These are phyloP conservation scores for Trichosporon inkin DNA, from an alignment of 1,284 basidiomycete genomes.

Conservation along the genomic window DNA sequence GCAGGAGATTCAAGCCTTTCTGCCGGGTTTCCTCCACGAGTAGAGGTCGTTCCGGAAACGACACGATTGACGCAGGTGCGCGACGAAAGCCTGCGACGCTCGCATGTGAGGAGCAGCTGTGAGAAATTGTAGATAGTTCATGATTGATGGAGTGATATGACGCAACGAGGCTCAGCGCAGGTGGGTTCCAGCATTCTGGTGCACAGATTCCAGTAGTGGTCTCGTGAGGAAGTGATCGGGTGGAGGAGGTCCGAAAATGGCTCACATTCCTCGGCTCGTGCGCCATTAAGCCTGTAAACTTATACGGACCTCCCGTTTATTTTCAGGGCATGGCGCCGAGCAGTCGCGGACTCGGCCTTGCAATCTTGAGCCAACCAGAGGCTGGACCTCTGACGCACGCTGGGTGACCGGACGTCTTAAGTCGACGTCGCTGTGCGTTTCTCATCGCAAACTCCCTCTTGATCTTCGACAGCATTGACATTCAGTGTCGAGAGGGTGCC, in stretches of 20 bases:
- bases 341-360: background rate
- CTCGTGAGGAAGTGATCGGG: slow-evolving; percentile 5
- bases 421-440: background rate
- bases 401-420: background rate
- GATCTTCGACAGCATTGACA: background rate
- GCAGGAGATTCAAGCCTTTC: too few species aligned
- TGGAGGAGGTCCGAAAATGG: slow-evolving; percentile 3
- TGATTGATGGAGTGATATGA: too few species aligned
- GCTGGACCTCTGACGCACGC: background rate
- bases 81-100: too few species aligned
- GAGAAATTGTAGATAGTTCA: too few species aligned
- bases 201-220: background rate
- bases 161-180: too few species aligned
- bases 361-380: background rate
- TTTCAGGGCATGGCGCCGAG: background rate
- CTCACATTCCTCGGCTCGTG: background rate
- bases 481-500: background rate
- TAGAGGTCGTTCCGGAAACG: too few species aligned
- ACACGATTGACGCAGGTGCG: too few species aligned
- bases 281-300: background rate
- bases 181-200: too few species aligned
- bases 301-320: background rate
- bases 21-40: too few species aligned
- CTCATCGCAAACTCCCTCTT: background rate
- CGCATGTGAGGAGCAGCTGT: too few species aligned